Percentiles rank a stretch among this genome's conserved stretches.
Evolutionary conservation across 1,139 yeast genomes (phyloP).

Genomic region (Yamadazyma sp.): DNA sequence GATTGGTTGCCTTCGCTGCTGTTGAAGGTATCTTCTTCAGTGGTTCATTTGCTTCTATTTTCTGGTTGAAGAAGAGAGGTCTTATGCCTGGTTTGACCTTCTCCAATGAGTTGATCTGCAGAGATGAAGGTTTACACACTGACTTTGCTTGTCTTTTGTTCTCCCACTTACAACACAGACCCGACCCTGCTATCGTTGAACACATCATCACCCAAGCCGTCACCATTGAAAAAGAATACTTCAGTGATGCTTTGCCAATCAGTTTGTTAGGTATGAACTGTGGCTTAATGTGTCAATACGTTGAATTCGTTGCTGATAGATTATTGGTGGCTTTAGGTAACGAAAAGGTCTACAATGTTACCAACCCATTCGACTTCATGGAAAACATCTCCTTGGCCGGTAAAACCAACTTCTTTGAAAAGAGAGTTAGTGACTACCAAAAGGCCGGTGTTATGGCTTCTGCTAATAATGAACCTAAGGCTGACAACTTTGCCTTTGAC

Average conservation of each 20-base stretch:
- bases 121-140: conserved; percentile 98
- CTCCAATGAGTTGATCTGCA: conserved; percentile 93
- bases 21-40: conserved; percentile 98
- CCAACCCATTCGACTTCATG: conserved; percentile 98
- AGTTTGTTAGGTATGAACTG: conserved; percentile 92
- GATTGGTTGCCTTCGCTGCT: conserved; percentile 97
- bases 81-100: conserved; percentile 97
- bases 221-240: conserved; percentile 87
- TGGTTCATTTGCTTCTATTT: conserved; percentile 96
- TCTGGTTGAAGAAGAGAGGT: conserved; percentile 97
- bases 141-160: conserved; percentile 96
- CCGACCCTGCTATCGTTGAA: conserved; percentile 73
- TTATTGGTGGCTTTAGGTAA: conserved; percentile 86
- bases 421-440: conserved; percentile 98
- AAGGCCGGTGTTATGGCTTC: conserved; percentile 96
- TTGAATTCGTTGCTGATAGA: conserved; percentile 96
- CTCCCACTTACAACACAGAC: conserved; percentile 89
- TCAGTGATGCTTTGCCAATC: conserved; percentile 90
- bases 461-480: conserved; percentile 30
- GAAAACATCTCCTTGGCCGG: conserved; percentile 97
- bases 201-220: conserved; percentile 94
- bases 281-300: conserved; percentile 92
- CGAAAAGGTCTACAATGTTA: conserved; percentile 79
- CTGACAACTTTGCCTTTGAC: conserved; percentile 43
- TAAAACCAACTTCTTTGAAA: conserved; percentile 98